Percentiles rank a stretch among this genome's conserved stretches.
Conservation (phyloP, 2,329 filamentous ascomycete species). For the Diaporthe nobilis region DNA sequence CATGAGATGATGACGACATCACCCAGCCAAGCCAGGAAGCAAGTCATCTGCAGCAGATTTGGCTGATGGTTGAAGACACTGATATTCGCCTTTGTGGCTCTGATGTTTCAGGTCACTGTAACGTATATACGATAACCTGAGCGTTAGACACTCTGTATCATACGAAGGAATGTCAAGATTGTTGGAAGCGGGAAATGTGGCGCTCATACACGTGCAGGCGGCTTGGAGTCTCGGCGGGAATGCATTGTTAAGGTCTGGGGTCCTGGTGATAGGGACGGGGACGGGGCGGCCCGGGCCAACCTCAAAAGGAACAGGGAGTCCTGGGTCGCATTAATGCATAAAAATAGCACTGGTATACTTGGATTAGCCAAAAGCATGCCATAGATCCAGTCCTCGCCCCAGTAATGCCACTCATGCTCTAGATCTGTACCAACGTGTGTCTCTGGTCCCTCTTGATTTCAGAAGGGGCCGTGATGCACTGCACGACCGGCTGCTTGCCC, state of each 20-base stretch:
- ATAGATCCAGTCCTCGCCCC: neutral
- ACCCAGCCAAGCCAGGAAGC: no score
- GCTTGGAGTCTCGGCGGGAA: neutral
- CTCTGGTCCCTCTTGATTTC: neutral
- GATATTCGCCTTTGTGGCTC: neutral
- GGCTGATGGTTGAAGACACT: neutral
- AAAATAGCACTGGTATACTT: no score
- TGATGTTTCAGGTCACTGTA: neutral
- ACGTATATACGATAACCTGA: neutral
- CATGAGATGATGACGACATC: neutral
- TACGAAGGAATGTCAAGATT: neutral
- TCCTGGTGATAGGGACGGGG: neutral
- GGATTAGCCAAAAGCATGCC: no score
- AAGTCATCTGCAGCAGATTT: neutral
- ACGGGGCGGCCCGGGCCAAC: neutral
- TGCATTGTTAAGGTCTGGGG: no score
- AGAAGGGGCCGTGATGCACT: neutral
- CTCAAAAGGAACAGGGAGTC: neutral
- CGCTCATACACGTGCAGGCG: neutral
- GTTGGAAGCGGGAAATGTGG: neutral
- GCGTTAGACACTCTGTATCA: neutral
- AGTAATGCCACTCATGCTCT: neutral
- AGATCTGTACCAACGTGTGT: neutral
- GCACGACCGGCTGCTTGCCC: neutral
- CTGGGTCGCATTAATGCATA: neutral